phyloP scores from a whole-genome alignment of 495 filamentous ascomycete genomes.

The Neurospora sp. region DNA sequence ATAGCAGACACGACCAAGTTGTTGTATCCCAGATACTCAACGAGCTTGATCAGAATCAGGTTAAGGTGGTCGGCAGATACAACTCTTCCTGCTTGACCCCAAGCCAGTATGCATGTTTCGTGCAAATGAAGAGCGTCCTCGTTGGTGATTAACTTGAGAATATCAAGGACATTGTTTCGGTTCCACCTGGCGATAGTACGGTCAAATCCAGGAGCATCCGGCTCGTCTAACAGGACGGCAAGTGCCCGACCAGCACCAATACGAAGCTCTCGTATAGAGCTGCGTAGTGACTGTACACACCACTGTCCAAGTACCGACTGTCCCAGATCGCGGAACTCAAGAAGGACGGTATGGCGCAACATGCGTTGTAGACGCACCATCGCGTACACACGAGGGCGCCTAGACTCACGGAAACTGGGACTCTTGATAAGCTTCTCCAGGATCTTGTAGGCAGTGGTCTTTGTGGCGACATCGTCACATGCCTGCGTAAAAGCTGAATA shows the following conservation, averaged over 20 bases:
- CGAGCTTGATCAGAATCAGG: constrained; percentile 67
- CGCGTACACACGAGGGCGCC: constrained; percentile 54
- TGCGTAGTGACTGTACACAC: constrained; percentile 69
- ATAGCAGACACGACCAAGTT: constrained; percentile 69
- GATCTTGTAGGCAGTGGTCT: constrained; percentile 31
- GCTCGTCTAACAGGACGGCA: constrained; percentile 50
- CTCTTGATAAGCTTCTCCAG: constrained; percentile 48
- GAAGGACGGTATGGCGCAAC: constrained; percentile 48
- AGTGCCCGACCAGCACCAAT: constrained; percentile 54
- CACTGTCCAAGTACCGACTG: constrained; percentile 60
- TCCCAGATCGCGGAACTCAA: constrained; percentile 53
- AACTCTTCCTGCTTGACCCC: constrained; percentile 64
- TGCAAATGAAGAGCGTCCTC: constrained; percentile 52
- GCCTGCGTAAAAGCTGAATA: neutral
- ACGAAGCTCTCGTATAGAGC: constrained; percentile 76
- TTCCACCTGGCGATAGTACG: constrained; percentile 45
- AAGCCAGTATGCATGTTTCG: constrained; percentile 77
- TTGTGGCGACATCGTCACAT: neutral
- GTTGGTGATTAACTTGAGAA: constrained; percentile 60
- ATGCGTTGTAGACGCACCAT: constrained; percentile 63
- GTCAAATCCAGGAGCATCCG: constrained; percentile 30
- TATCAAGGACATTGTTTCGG: constrained; percentile 52
- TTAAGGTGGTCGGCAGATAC: constrained; percentile 65
- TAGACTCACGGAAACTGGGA: constrained; percentile 47
- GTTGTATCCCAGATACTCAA: constrained; percentile 77